Percentiles rank a stretch among this genome's conserved stretches.
These are phyloP conservation scores for Camillea tinctor DNA, from an alignment of 2,329 filamentous ascomycete species.

Conservation along the genomic window DNA sequence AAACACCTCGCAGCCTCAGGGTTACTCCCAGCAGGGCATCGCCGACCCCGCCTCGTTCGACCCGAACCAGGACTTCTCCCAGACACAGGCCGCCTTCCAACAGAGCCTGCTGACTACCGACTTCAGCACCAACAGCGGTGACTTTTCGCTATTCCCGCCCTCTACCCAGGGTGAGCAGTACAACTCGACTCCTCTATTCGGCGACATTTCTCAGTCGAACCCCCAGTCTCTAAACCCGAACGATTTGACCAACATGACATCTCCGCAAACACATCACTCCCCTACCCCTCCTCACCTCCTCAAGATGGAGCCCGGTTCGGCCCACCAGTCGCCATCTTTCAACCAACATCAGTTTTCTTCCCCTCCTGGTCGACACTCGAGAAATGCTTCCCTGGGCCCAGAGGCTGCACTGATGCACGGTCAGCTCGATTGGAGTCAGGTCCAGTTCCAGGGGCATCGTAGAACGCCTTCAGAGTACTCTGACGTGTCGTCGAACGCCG, in stretches of 20 bases:
- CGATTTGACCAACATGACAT: slow-evolving; percentile 54
- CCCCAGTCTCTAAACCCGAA: slow-evolving; percentile 41
- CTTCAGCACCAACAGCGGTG: slow-evolving; percentile 45
- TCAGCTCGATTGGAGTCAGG: slow-evolving; percentile 55
- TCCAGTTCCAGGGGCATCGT: slow-evolving; percentile 76
- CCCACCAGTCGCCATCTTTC: slow-evolving; percentile 58
- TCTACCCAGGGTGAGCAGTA: slow-evolving; percentile 56
- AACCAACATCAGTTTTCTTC: slow-evolving; percentile 56
- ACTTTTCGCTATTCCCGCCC: slow-evolving; percentile 65
- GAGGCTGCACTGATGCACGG: slow-evolving; percentile 55
- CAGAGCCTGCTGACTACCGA: slow-evolving; percentile 49
- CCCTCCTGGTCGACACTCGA: slow-evolving; percentile 47
- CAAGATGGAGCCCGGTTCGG: slow-evolving; percentile 49
- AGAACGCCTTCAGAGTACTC: slow-evolving; percentile 88
- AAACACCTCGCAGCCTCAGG: slow-evolving; percentile 46
- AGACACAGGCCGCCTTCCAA: slow-evolving; percentile 44
- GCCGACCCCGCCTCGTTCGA: slow-evolving; percentile 35
- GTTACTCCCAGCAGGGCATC: slow-evolving; percentile 45
- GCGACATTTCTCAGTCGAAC: slow-evolving; percentile 44
- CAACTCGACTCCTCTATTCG: slow-evolving; percentile 58
- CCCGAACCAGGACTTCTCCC: slow-evolving; percentile 35
- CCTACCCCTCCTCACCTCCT: slow-evolving; percentile 57
- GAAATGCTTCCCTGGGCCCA: slow-evolving; percentile 56
- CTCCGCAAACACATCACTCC: slow-evolving; percentile 54
- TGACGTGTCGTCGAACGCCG: slow-evolving; percentile 81